Evolutionary conservation across 306 rosid genomes (phyloP), one percentile per base, ranked within the genome.

Genomic region (Begonia fuchsioides): DNA sequence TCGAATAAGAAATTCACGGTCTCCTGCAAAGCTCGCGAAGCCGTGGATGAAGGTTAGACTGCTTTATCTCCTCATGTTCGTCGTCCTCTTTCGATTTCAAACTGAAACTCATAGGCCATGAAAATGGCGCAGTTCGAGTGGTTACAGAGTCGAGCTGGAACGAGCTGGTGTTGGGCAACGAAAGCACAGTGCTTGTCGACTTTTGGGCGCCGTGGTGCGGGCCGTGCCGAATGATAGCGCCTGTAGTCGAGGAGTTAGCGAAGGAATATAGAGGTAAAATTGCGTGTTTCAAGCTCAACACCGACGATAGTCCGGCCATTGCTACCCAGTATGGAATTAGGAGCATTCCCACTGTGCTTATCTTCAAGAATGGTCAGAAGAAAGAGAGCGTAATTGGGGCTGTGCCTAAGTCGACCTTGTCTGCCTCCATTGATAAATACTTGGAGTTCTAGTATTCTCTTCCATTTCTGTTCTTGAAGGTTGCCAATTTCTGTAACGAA

Each of bases 171-270:
- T 61, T 79, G 26, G 78, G 48, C 35, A 90, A 72, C 67, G 74
- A 76, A 32, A 75, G 53, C 32, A 85, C 95, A 18, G 97, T 81
- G 56, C 73, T 90, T 60, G 95, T 90, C 20, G 95, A 88, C 43
- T 88, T 88, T 61, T 84, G 95, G 97, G 95, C 97, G 26, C 86
- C 90, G 32, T 88, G 97, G 95, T 88, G 97, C 43, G 97, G 95
- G 50, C 95, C 95, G 3, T 88, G 95, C 62, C 63, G 78, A 51
- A 84, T 88, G 75, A 88, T 88, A 56, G 93, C 85, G 0, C 90
- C 95, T 2, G 64, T 88, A 41, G 65, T 88, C 16, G 92, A 78
- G 46, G 95, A 84, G 65, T 60, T 83, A 54, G 95, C 95, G 0
- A 75, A 72, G 62, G 95, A 83, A 53, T 88, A 81, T 54, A 85